Evolutionary conservation across 1,139 yeast genomes (phyloP).

Genomic region (Magnusiomyces suaveolens): DNA sequence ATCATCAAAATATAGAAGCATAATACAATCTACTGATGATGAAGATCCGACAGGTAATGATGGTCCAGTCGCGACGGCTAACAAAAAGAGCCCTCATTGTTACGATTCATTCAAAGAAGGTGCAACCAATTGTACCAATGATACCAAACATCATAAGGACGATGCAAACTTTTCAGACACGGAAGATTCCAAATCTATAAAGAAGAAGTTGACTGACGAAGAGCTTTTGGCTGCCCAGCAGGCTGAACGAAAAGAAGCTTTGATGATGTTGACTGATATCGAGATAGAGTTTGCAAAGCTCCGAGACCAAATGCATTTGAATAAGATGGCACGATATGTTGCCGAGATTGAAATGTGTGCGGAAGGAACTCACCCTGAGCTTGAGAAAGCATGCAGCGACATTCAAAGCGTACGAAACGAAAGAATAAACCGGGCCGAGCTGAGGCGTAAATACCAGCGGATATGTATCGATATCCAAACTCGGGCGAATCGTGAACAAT

Average conservation of each 20-base stretch:
- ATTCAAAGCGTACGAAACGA: slow-evolving; percentile 64
- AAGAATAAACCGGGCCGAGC: slow-evolving; percentile 56
- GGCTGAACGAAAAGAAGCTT: slow-evolving; percentile 47
- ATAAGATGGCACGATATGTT: slow-evolving; percentile 60
- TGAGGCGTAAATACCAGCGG: slow-evolving; percentile 60
- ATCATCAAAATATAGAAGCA: neutral
- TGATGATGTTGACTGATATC: slow-evolving; percentile 60
- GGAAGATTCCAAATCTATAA: neutral
- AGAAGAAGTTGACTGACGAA: slow-evolving; percentile 27
- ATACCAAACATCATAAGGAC: neutral
- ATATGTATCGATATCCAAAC: slow-evolving; percentile 75
- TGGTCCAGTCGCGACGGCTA: neutral
- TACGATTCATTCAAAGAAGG: neutral
- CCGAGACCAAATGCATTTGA: slow-evolving; percentile 50
- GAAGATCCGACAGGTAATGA: neutral
- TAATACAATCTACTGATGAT: neutral
- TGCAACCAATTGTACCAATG: neutral
- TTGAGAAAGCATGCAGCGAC: slow-evolving; percentile 53
- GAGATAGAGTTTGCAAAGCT: slow-evolving; percentile 79
- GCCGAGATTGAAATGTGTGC: slow-evolving; percentile 80
- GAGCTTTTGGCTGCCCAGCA: slow-evolving; percentile 33
- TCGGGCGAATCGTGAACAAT: slow-evolving; percentile 63
- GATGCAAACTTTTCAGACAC: neutral
- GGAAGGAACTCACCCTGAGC: slow-evolving; percentile 86
- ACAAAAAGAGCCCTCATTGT: neutral